These are phyloP conservation scores for Lagerstroemia speciosa DNA, from an alignment of 345 rosid genomes.

Conservation along the genomic window DNA sequence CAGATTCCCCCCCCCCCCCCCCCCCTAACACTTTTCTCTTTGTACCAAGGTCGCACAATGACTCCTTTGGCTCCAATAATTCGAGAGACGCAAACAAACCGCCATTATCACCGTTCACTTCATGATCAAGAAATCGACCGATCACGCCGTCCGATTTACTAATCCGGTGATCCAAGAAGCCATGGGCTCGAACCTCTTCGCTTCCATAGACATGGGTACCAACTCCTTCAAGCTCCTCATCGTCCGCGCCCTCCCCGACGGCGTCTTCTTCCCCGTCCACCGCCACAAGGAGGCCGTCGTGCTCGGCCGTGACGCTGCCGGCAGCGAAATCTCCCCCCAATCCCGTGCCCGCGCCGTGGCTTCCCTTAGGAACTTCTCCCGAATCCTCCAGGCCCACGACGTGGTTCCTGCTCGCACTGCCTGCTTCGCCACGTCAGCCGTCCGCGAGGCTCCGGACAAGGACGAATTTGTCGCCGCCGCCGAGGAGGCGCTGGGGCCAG, in stretches of 20 bases:
- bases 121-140: not conserved
- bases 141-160: not conserved
- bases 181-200: constrained; percentile 24
- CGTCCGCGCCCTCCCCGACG: constrained; percentile 40
- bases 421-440: constrained; percentile 64
- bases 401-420: constrained; percentile 21
- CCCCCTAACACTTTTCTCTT: too few species aligned
- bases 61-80: too few species aligned
- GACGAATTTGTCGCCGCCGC: constrained; percentile 18
- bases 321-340: constrained; percentile 26
- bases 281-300: constrained; percentile 36
- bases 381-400: constrained; percentile 27
- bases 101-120: not conserved
- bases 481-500: constrained; percentile 24
- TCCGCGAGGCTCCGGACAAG: constrained; percentile 41
- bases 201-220: constrained; percentile 67
- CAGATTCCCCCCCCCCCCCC: too few species aligned
- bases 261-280: constrained; percentile 40
- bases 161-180: not conserved
- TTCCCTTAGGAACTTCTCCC: constrained; percentile 30
- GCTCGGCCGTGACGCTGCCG: constrained; percentile 39
- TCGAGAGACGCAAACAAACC: not conserved
- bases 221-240: constrained; percentile 62
- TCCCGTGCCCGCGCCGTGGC: constrained; percentile 35
- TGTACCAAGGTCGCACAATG: too few species aligned